Conservation (phyloP, 495 filamentous ascomycete species). For the Aspergillus cavernicola region DNA sequence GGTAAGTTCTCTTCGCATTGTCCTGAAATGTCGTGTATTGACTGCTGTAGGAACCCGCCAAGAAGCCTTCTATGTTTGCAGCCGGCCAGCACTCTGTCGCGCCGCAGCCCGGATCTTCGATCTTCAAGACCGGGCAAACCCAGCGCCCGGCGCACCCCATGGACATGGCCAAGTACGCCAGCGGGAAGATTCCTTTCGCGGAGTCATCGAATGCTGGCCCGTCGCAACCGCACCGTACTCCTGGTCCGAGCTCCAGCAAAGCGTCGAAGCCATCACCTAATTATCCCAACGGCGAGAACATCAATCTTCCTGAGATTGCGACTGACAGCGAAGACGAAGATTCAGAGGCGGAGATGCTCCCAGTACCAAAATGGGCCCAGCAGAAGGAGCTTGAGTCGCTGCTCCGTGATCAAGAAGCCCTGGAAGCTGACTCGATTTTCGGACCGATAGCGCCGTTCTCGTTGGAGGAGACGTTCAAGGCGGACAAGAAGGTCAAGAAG, state of each 20-base stretch:
- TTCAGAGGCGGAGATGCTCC: constrained; percentile 56
- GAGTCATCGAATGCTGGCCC: constrained; percentile 53
- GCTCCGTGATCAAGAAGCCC: constrained; percentile 70
- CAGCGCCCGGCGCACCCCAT: constrained; percentile 61
- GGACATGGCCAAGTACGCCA: constrained; percentile 79
- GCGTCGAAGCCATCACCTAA: constrained; percentile 66
- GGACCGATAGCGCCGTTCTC: constrained; percentile 79
- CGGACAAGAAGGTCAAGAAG: constrained; percentile 72
- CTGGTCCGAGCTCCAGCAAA: constrained; percentile 36
- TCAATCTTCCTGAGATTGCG: constrained; percentile 83
- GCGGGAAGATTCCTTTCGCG: constrained; percentile 86
- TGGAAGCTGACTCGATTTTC: constrained; percentile 85
- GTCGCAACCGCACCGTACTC: constrained; percentile 55
- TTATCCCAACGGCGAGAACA: constrained; percentile 73
- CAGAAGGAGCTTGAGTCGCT: constrained; percentile 69
- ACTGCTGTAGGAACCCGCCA: constrained; percentile 50
- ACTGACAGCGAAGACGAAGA: constrained; percentile 85
- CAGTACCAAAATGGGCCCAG: constrained; percentile 77
- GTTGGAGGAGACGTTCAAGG: constrained; percentile 92
- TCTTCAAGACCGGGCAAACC: constrained; percentile 42
- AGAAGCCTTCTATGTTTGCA: constrained; percentile 61
- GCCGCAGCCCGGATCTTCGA: constrained; percentile 38
- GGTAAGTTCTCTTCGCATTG: not conserved
- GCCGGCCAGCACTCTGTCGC: constrained; percentile 52
- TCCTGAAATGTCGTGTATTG: constrained; percentile 8